Base-by-base conservation (phyloP, 805 yeast genomes). In the Metschnikowia arizonensis region DNA sequence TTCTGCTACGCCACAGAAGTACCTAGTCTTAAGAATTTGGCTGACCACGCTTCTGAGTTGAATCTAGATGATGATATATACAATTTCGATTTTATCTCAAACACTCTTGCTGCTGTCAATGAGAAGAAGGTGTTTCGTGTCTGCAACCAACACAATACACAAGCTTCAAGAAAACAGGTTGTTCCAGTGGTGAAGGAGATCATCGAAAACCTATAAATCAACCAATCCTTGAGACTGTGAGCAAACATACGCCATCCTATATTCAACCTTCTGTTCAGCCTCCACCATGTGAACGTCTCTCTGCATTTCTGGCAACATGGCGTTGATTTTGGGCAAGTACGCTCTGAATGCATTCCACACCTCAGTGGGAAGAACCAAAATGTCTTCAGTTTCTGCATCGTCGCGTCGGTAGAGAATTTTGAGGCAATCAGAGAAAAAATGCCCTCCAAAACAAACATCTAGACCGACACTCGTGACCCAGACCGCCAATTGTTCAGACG, bases 141-240 rank as follows among this genome's bases (percentile, higher is more conserved):
- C 6, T 67, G 50, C 50, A 85, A 84, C 58, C 73, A 72, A 50
- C 50, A 43, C 4, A 80, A 84, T 48, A 56, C 74, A 11, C 61
- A 65, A 6, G 90, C 91, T 1, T 85, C 93, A 29, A 75, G 97
- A 56, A 90, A 90, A 60, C 95, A 86, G 60, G 87, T 89, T 10
- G 96, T 87, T 4, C 97, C 97, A 3, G 62, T 61, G 10, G 64
- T 72, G 15, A 69, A 72, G 58, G 55, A 53, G 1, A 55, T 60
- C 24, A 46, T 70, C 23, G 70, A 66, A 40, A 50, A 26, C 12
- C 42, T 31, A 35, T 35, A 11, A 35, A 11, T 11, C 9, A 14
- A 15, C n/a, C 26, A 33, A 28, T 11, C 18, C 6, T n/a, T 15
- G 18, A 10, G 32, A 8, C 18, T 33, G 48, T 15, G 54, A 47